Evolutionary conservation across 2,329 filamentous ascomycete species (phyloP), one percentile per base, ranked within the genome.

Genomic region (Talaromyces marneffei): DNA sequence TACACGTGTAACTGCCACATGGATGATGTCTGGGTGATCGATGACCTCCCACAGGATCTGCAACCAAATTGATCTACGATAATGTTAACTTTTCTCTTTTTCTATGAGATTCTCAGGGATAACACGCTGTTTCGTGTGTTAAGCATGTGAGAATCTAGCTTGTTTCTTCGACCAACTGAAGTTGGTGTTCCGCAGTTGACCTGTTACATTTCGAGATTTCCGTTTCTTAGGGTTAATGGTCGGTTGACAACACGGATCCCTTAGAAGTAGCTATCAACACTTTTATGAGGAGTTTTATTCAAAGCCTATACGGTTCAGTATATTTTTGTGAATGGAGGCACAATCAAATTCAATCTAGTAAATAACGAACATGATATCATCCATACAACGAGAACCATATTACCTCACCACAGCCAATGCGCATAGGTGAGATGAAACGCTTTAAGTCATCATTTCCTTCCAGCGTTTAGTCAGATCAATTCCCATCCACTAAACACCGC

Each of bases 401-500:
- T 12, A 42, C 9, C 10, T 20, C 39, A 20, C n/a, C n/a, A n/a
- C n/a, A n/a, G n/a, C n/a, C n/a, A n/a, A n/a, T n/a, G n/a, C n/a
- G n/a, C n/a, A n/a, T n/a, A n/a, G n/a, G n/a, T n/a, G n/a, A n/a
- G n/a, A 46, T 12, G 14, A 6, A 46, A n/a, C 23, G 6, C 14
- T 48, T 14, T 27, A 27, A 9, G 16, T 35, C 42, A 27, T 2
- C 10, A 0, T 1, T 14, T n/a, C 23, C 3, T 16, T 29, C 6
- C 1, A 27, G 14, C 12, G 4, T 16, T 23, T 16, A 0, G 14
- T n/a, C 2, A 14, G 12, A 29, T 37, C 18, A 55, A 27, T 40
- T 23, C 6, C 52, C 35, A 14, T 55, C 35, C 8, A 40, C 35
- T 61, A 75, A 73, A 61, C 76, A 78, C 18, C 68, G 65, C 67